Base-by-base conservation (phyloP, 208 protist species). In the Willaertia magna region DNA sequence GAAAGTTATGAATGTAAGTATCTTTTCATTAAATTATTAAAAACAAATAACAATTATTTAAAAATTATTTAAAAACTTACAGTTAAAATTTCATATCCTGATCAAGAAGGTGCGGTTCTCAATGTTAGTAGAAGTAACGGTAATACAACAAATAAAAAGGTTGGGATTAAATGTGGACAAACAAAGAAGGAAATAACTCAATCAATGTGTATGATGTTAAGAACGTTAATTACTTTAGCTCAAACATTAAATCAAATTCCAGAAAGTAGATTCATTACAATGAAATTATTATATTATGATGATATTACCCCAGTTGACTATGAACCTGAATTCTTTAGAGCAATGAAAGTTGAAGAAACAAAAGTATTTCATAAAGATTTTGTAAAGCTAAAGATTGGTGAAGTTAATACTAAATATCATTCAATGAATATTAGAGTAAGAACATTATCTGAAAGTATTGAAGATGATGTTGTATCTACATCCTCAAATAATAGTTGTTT, bases 1-100 rank as follows among this genome's bases (percentile, higher is more conserved):
- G 86, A 87, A 18, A 85, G 52, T 34, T 88, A 88, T 59, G 87
- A 88, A 34, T 86, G 43, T 51, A 81, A 42, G 76, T 81, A 12
- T 40, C 59, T 12, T 74, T 51, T 39, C 22, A n/a, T n/a, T 22
- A 61, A n/a, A 61, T 22, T 61, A 20, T 6, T 61, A 4, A n/a
- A 20, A n/a, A n/a, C 51, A 61, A 61, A n/a, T 61, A 61, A 26
- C 22, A 16, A 39, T 9, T 39, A 2, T 49, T 4, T 79, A 3
- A 44, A 3, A 46, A 79, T n/a, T 12, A 16, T 20, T 44, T 30
- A 26, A 79, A 7, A 79, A 39, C n/a, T n/a, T n/a, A n/a, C 44
- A 81, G 44, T 78, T n/a, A 78, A 78, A 26, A n/a, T 78, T 7
- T n/a, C 85, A 0, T 88, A 86, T 47, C 85, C 87, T 4, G 44